Evolutionary conservation across 2,329 filamentous ascomycete genomes (phyloP).

Genomic region (Xenoacremonium recifei): DNA sequence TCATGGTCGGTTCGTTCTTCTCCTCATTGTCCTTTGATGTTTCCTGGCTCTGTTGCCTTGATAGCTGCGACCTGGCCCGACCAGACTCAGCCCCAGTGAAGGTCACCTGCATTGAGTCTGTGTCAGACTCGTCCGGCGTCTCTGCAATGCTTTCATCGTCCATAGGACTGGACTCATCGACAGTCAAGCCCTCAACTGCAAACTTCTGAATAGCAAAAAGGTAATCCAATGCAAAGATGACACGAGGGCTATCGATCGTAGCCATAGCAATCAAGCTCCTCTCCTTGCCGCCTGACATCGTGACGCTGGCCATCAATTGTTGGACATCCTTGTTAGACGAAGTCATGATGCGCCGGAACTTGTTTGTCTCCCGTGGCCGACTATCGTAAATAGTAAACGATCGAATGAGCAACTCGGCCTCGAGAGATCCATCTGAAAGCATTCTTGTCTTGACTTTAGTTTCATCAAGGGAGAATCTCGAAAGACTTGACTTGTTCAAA

Average conservation of each 20-base stretch:
- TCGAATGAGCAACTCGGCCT: slow-evolving; percentile 89
- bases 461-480: slow-evolving; percentile 90
- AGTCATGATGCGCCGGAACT: slow-evolving; percentile 97
- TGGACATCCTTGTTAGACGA: slow-evolving; percentile 92
- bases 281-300: slow-evolving; percentile 82
- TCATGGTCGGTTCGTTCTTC: slow-evolving; percentile 50
- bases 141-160: slow-evolving; percentile 55
- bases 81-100: slow-evolving; percentile 38
- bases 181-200: slow-evolving; percentile 65
- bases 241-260: slow-evolving; percentile 88
- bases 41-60: slow-evolving; percentile 22
- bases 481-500: slow-evolving; percentile 76
- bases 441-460: slow-evolving; percentile 90
- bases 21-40: slow-evolving; percentile 12
- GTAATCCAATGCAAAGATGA: slow-evolving; percentile 96
- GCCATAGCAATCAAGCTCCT: slow-evolving; percentile 84
- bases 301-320: slow-evolving; percentile 97
- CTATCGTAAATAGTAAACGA: slow-evolving; percentile 95
- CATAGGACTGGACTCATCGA: slow-evolving; percentile 54
- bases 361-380: slow-evolving; percentile 84
- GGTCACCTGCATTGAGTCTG: slow-evolving; percentile 54
- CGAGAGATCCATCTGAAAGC: slow-evolving; percentile 86
- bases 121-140: slow-evolving; percentile 57
- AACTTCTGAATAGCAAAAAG: slow-evolving; percentile 87
- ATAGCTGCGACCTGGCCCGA: slow-evolving; percentile 24